phyloP scores from a whole-genome alignment of 306 rosid species.

The Luffa acutangula region DNA sequence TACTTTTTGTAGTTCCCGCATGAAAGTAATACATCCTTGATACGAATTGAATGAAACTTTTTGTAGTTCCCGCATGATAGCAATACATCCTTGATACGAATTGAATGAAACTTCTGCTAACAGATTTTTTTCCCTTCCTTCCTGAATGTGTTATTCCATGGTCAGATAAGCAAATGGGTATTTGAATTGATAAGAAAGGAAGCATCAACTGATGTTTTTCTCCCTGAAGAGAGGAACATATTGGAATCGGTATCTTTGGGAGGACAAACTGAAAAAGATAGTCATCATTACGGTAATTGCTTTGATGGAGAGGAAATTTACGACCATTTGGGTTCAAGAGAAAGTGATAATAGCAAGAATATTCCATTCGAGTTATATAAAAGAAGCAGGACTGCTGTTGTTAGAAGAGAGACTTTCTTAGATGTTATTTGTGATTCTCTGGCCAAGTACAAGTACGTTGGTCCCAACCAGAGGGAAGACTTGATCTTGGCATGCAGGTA shows the following conservation, averaged over 20 bases:
- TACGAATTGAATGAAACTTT: not conserved
- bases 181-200: constrained; percentile 51
- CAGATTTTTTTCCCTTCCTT: not conserved
- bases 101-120: not conserved
- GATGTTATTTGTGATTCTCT: constrained; percentile 69
- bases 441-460: constrained; percentile 82
- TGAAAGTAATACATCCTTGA: not conserved
- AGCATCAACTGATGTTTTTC: constrained; percentile 25
- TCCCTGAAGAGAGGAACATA: constrained; percentile 25
- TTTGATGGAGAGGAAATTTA: constrained; percentile 20
- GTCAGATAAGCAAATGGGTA: constrained; percentile 81
- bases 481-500: constrained; percentile 86
- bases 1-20: not conserved
- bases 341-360: constrained; percentile 31
- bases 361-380: constrained; percentile 79
- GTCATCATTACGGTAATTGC: constrained; percentile 1
- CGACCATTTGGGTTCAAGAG: constrained; percentile 19
- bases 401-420: constrained; percentile 51
- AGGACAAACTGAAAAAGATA: constrained; percentile 20
- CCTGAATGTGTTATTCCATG: constrained; percentile 15
- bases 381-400: constrained; percentile 57
- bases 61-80: not conserved
- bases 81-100: not conserved
- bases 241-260: constrained; percentile 19
- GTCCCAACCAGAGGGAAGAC: constrained; percentile 88